Evolutionary conservation across 2,329 filamentous ascomycete species (phyloP).

Genomic region (Penicillium sp.): DNA sequence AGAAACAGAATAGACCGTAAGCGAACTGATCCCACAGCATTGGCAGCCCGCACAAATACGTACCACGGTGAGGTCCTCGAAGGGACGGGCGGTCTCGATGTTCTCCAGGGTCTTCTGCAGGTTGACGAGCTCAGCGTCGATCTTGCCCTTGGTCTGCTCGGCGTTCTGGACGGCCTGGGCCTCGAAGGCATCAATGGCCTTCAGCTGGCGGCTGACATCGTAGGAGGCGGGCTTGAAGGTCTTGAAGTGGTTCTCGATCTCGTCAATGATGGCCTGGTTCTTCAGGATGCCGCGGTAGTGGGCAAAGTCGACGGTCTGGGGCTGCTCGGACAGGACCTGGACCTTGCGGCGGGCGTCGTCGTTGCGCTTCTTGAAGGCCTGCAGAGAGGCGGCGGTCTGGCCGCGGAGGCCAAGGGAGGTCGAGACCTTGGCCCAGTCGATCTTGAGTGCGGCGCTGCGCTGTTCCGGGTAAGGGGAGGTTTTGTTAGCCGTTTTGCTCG

Average conservation of each 20-base stretch:
- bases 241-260: constrained; percentile 95
- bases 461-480: constrained; percentile 45
- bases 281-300: constrained; percentile 91
- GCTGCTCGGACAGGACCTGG: constrained; percentile 76
- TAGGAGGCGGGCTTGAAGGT: constrained; percentile 91
- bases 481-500: constrained; percentile 27
- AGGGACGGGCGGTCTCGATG: constrained; percentile 92
- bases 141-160: constrained; percentile 92
- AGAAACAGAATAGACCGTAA: constrained; percentile 24
- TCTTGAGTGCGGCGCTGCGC: constrained; percentile 98
- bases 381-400: constrained; percentile 86
- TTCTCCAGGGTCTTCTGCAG: constrained; percentile 94
- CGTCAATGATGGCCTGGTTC: constrained; percentile 92
- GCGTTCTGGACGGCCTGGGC: constrained; percentile 95
- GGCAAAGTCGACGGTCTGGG: constrained; percentile 86
- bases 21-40: constrained; percentile 8
- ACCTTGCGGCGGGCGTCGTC: constrained; percentile 97
- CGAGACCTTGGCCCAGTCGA: constrained; percentile 97
- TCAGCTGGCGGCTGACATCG: constrained; percentile 90
- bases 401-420: constrained; percentile 94
- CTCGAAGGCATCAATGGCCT: constrained; percentile 98
- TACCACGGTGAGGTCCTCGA: constrained; percentile 97
- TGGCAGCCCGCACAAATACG: constrained; percentile 40
- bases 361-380: constrained; percentile 99
- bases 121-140: constrained; percentile 92